These are phyloP conservation scores for Camellia japonica DNA, from an alignment of 148 eudicot genomes.

Conservation along the genomic window DNA sequence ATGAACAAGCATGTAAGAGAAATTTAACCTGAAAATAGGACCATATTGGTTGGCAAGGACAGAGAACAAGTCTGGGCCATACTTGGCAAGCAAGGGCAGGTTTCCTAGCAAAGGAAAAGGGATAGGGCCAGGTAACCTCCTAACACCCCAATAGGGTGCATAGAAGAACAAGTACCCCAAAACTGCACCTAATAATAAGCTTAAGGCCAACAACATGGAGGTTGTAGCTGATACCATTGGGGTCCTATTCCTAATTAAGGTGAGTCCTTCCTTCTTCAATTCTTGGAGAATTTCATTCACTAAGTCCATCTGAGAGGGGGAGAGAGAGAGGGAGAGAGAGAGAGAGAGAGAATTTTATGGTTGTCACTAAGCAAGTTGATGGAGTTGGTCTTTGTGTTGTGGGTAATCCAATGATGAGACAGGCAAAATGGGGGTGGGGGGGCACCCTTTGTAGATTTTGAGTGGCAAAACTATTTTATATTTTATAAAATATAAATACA, in stretches of 20 bases:
- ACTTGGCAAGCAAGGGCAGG: slow-evolving; percentile 75
- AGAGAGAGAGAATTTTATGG: no score
- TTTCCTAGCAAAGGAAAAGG: slow-evolving; percentile 79
- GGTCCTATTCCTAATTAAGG: not conserved
- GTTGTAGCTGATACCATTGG: slow-evolving; percentile 6
- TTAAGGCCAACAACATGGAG: slow-evolving; percentile 15
- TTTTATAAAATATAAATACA: no score
- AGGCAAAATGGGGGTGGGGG: not conserved
- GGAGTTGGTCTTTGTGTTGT: not conserved
- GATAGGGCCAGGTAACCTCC: slow-evolving; percentile 77
- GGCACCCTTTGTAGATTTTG: not conserved
- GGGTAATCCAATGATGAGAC: slow-evolving; percentile 7
- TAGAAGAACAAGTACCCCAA: slow-evolving; percentile 68
- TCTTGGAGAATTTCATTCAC: not conserved
- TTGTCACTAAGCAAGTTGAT: not conserved
- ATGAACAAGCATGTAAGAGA: not conserved
- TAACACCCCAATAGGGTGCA: slow-evolving; percentile 74
- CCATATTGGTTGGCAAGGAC: slow-evolving; percentile 72
- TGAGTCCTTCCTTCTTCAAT: not conserved
- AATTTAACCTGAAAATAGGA: slow-evolving; percentile 77
- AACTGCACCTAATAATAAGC: slow-evolving; percentile 11
- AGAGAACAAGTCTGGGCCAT: slow-evolving; percentile 76
- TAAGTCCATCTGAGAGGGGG: not conserved
- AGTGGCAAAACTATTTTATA: not conserved
- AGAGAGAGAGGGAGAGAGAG: not conserved